phyloP scores from a whole-genome alignment of 2,329 filamentous ascomycete genomes.

The Colletotrichum abscissum region DNA sequence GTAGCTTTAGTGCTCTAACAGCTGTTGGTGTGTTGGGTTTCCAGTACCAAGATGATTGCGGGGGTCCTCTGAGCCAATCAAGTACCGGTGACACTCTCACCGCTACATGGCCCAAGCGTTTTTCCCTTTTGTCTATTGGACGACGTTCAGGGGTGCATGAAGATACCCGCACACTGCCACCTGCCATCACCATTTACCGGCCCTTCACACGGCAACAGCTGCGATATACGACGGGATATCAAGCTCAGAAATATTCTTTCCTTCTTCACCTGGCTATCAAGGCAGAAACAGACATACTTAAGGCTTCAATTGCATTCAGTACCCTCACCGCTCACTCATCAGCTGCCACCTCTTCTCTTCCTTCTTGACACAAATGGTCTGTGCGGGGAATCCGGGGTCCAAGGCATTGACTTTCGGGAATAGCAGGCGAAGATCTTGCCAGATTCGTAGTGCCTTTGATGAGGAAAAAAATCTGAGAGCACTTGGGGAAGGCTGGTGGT shows the following conservation, averaged over 20 bases:
- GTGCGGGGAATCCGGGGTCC: slow-evolving; percentile 9
- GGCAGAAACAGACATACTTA: not conserved
- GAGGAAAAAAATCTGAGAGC: not conserved
- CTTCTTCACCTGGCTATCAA: not conserved
- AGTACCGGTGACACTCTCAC: slow-evolving; percentile 38
- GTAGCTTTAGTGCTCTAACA: slow-evolving; percentile 16
- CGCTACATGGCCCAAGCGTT: slow-evolving; percentile 38
- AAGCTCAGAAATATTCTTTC: not conserved
- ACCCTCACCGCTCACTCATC: not conserved
- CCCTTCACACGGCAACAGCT: slow-evolving; percentile 5
- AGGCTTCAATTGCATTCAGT: not conserved
- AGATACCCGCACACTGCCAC: slow-evolving; percentile 27
- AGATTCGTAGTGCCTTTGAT: not conserved
- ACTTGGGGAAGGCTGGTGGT: not conserved
- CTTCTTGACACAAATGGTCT: not conserved
- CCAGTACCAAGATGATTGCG: slow-evolving; percentile 18
- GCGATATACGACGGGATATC: not conserved
- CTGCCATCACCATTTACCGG: slow-evolving; percentile 15
- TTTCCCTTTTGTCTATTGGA: slow-evolving; percentile 21
- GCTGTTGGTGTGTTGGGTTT: slow-evolving; percentile 1
- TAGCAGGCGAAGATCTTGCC: not conserved
- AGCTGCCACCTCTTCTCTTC: not conserved
- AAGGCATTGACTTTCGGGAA: slow-evolving; percentile 12
- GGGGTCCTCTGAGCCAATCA: slow-evolving; percentile 5
- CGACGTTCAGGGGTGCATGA: slow-evolving; percentile 34